phyloP scores from a whole-genome alignment of 2,329 filamentous ascomycete species.

The Aspergillus intermedius region DNA sequence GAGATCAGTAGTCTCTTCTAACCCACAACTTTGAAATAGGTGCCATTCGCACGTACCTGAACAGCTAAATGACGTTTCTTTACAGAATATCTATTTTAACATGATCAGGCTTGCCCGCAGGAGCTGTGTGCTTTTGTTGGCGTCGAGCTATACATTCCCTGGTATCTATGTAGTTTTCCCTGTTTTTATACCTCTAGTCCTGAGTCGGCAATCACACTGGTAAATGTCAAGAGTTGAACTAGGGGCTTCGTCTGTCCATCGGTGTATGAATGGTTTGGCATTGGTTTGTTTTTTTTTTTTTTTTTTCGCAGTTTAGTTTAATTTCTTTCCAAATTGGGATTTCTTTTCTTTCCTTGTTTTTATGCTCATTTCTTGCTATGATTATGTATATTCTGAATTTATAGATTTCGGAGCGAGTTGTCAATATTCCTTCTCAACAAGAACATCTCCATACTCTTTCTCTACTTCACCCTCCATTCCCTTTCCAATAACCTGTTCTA shows the following conservation, averaged over 20 bases:
- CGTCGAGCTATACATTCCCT: not conserved
- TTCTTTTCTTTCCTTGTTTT: constrained; percentile 8
- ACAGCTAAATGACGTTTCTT: constrained; percentile 32
- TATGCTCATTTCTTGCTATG: constrained; percentile 3
- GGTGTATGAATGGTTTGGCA: not conserved
- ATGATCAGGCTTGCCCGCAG: constrained; percentile 9
- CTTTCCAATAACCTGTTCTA: too few relatives aligned
- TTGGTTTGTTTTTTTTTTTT: constrained; percentile 3
- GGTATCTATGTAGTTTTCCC: too few relatives aligned
- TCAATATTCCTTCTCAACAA: not conserved
- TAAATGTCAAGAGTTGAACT: not conserved
- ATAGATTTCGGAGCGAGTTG: not conserved
- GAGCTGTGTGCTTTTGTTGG: not conserved
- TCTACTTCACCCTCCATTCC: too few relatives aligned
- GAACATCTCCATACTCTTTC: too few relatives aligned
- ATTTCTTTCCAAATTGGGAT: constrained; percentile 6
- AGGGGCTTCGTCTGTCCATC: not conserved
- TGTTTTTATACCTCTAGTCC: too few relatives aligned
- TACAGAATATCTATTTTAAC: constrained; percentile 5
- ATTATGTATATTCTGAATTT: constrained; percentile 11
- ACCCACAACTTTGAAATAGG: constrained; percentile 19
- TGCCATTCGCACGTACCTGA: constrained; percentile 45
- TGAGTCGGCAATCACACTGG: too few relatives aligned
- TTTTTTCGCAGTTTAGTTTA: not conserved
- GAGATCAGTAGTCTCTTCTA: not conserved